phyloP scores from a whole-genome alignment of 2,329 filamentous ascomycete genomes.

The Macrophomina pseudophaseolina region DNA sequence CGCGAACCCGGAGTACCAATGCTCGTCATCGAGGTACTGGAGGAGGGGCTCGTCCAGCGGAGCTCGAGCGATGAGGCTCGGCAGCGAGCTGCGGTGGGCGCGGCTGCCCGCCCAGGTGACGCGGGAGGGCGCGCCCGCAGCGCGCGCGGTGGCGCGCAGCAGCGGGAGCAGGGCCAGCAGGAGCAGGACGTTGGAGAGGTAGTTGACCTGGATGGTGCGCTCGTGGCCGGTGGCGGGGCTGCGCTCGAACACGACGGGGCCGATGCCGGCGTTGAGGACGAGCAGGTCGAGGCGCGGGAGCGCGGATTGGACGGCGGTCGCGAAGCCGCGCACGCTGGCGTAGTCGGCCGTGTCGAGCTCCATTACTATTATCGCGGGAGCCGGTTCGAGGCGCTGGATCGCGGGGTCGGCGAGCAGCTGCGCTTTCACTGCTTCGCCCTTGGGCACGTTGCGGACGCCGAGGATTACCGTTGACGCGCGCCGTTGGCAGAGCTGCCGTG shows the following conservation, averaged over 20 bases:
- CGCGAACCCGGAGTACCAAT: background rate
- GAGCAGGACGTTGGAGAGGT: background rate
- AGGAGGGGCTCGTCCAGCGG: background rate
- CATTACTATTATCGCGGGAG: background rate
- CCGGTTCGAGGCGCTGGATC: background rate
- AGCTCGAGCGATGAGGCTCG: background rate
- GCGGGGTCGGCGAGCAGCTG: slow-evolving; percentile 8
- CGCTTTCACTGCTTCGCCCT: background rate
- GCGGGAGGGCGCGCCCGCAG: background rate
- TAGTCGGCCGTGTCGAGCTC: slow-evolving; percentile 5
- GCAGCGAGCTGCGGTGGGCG: slow-evolving; percentile 1
- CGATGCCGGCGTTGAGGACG: background rate
- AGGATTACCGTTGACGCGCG: slow-evolving; percentile 4
- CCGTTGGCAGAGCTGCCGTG: slow-evolving; percentile 1
- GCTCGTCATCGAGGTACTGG: background rate
- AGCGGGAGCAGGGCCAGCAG: background rate
- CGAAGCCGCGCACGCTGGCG: background rate
- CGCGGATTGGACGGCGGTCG: background rate
- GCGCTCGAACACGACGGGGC: background rate
- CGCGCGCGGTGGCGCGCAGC: background rate
- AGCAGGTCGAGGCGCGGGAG: background rate
- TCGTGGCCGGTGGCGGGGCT: background rate
- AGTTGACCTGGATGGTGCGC: background rate
- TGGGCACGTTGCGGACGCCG: slow-evolving; percentile 6
- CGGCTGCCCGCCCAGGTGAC: slow-evolving; percentile 6